Base-by-base conservation (phyloP, 768 basidiomycete species). In the Auriculariales sp. region DNA sequence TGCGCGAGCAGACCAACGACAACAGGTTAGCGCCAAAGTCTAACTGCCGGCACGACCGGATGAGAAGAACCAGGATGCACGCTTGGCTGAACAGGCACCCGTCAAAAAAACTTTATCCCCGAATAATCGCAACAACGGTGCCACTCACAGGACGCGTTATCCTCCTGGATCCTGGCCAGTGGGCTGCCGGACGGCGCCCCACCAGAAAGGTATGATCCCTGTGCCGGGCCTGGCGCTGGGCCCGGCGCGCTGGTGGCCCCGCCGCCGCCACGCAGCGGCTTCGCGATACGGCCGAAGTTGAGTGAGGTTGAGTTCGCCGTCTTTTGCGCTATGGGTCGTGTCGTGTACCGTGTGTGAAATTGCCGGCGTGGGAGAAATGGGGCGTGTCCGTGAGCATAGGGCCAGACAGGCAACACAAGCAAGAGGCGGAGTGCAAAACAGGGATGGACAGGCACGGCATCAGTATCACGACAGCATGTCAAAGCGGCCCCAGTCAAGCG, bases 221-320 rank as follows among this genome's bases (percentile, higher is more conserved):
- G 5, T 19, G 19, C 52, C 42, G 52, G 52, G 48, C 70, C 64
- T 50, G 73, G 58, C 35, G 66, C 58, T 54, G 74, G 67, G 46
- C 66, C 58, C 34, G 68, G 60, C 32, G 69, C 70, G 29, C 62
- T 62, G 4, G 61, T 66, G 12, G 51, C 55, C 7, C 91, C 91
- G 35, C 94, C 93, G 19, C 90, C 91, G 12, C 94, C 95, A 56
- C 94, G 77, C 50, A 99, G 69, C 25, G 95, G 95, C 68, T 98
- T 98, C 29, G 94, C 94, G 54, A 99, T 97, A 33, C 94, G 79
- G 35, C 93, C 92, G 67, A 93, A 91, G 64, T 73, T 83, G 59
- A 94, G 73, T 35, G 81, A 69, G 27, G 81, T 78, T 15, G 77
- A 68, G n/a, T 74, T 67, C 39, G 80, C 74, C 36, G 78, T 75